Base-by-base conservation (phyloP, 805 yeast genomes). In the Tetrapisispora namnaoensis region DNA sequence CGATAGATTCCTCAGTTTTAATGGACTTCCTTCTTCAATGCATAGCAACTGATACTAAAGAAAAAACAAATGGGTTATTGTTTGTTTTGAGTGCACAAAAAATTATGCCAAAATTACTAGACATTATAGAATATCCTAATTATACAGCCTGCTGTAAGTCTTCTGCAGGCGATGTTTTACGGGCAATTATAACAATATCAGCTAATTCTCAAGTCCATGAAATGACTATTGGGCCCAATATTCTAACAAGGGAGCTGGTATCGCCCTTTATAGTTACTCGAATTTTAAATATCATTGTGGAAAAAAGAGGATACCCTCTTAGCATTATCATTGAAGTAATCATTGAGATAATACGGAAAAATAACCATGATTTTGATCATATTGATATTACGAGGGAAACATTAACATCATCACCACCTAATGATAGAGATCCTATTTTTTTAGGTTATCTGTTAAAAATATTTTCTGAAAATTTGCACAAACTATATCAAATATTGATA, bases 191-290 rank as follows among this genome's bases (percentile, higher is more conserved):
- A 36, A 83, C 96, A 5, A 85, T 91, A 27, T 86, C 95, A 14
- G 95, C 96, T 7, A 90, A 89, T 61, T 88, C 84, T 2, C 89
- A 86, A 54, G 82, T 87, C 40, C 72, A 70, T 49, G 72, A 69
- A 44, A 83, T 93, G 44, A 84, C 95, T 9, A 87, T 93, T 46
- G 99, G 99, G 0, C 99, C 99, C 3, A 93, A 93, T 60, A 84
- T 83, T 55, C 73, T 93, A 44, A 88, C 95, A 1, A 76, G 97
- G 50, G 88, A 90, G 62, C 74, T 93, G 24, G 96, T 88, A 11
- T 79, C 88, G 37, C 82, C 81, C 42, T 72, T 75, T 20, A 76
- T 81, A 44, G 74, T 87, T 22, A 70, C 76, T 36, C 71, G 75
- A 43, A 73, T 93, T 54, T 80, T 91, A 20, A 67, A 78, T 35